Evolutionary conservation across 192 early-diverging fungal species (phyloP), one percentile per base, ranked within the genome.

Genomic region (Coemansia sp.): DNA sequence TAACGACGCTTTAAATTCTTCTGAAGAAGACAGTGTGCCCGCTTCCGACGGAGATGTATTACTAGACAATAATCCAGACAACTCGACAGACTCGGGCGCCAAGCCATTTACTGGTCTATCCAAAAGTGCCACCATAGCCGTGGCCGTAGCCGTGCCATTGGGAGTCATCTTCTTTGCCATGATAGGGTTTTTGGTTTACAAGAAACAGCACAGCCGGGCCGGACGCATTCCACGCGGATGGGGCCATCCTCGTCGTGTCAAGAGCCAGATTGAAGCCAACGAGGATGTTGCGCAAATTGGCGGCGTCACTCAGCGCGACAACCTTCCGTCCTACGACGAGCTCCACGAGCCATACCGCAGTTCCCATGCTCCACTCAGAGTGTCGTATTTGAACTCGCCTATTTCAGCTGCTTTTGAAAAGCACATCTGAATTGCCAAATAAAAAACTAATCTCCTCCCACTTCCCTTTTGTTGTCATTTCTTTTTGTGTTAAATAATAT

Each of bases 121-220:
- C 40, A 67, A 45, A 42, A 40, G 45, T 11, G 65, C 74, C 1
- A 53, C 62, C 16, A 66, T 76, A 37, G 74, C 74, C 4, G 56
- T 76, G 39, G 54, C 45, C 3, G 74, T 76, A 45, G 42, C 64
- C 23, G 63, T 68, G 11, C 69, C 74, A 12, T 18, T 67, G 8
- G 54, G 60, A 4, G 52, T 67, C 10, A 71, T 76, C 3, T 21
- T 65, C 39, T 9, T 70, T 38, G 65, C 59, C 19, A 9, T 56
- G n/a, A 43, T 66, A 12, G 54, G 26, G 10, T 76, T 63, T 21
- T 13, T 76, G 6, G 42, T 67, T 44, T 68, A 63, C 44, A 47
- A 54, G 19, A 70, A 45, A 19, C 57, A 64, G 21, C 59, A 56
- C 38, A 54, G 52, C 49, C 13, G 41, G 44, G 18, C 18, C 4